A percentile compares a stretch with the other conserved stretches of the same genome.
Conservation (phyloP, 208 protist genomes). For the Kentomonas sorsogonicus region DNA sequence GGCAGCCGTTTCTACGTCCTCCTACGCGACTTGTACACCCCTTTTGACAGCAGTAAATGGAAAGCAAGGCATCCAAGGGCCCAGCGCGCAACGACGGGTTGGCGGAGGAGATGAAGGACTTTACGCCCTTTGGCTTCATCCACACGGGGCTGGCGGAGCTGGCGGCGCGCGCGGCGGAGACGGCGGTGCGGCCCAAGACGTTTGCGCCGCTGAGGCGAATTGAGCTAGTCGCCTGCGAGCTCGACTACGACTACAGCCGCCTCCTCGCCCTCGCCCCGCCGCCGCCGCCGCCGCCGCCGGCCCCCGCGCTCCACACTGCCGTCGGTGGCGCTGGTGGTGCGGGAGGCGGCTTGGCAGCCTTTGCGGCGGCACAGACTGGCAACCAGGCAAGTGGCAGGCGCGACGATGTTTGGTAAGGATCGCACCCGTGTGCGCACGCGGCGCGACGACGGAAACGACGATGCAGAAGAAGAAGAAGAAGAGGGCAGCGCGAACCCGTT, state of each 20-base stretch:
- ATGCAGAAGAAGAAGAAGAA: too few species aligned
- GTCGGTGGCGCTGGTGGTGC: too few species aligned
- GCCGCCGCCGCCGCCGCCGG: background rate
- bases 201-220: constrained; percentile 48
- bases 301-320: background rate
- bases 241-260: constrained; percentile 44
- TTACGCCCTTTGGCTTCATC: constrained; percentile 54
- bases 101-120: constrained; percentile 28
- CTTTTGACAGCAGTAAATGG: constrained; percentile 18
- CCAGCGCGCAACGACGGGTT: background rate
- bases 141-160: constrained; percentile 46
- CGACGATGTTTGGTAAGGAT: too few species aligned
- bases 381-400: too few species aligned
- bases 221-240: constrained; percentile 25
- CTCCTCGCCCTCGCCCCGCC: too few species aligned
- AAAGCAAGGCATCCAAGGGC: background rate
- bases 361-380: too few species aligned
- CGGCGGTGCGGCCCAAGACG: constrained; percentile 57
- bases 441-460: too few species aligned
- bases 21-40: constrained; percentile 24
- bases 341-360: too few species aligned
- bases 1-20: constrained; percentile 79
- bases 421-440: too few species aligned
- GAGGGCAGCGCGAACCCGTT: too few species aligned
- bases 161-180: constrained; percentile 19